Evolutionary conservation across 2,329 filamentous ascomycete genomes (phyloP), one percentile per base, ranked within the genome.

Genomic region (Aspergillus latus): DNA sequence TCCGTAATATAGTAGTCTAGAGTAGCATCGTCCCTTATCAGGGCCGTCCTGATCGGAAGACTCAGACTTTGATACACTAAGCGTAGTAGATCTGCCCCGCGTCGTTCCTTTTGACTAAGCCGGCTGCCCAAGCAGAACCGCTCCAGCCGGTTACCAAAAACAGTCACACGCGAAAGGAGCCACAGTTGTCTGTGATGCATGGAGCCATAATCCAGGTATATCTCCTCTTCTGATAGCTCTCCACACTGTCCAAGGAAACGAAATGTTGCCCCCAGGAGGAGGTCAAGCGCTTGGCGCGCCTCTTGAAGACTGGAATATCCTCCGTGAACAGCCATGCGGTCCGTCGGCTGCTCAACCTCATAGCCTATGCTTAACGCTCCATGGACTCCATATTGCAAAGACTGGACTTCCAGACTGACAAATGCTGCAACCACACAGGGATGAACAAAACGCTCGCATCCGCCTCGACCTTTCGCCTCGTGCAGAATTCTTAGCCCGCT

Each of bases 81-180:
- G 28, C 49, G 50, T 5, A 66, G 51, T 5, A 66, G 13, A 26
- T 59, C 58, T 3, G 58, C 51, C 7, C 58, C 58, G 15, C 61
- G 51, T 40, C 52, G 39, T 9, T 56, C 52, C 44, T 58, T 59
- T 2, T 8, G 34, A 13, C 28, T 49, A 13, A 54, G 10, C 0
- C 4, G 16, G 6, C 34, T 39, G 10, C 9, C 7, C 6, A 15
- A n/a, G 30, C 30, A 48, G 13, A 52, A 52, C 13, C 8, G 28
- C 11, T 52, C 15, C n/a, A 56, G 52, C 28, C 34, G 13, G 11
- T 11, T 9, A 2, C 16, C n/a, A 9, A 49, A 58, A 2, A 10
- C 5, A 4, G 28, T 29, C 5, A 51, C 11, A 4, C 32, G 36
- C 1, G 36, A 37, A 16, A 44, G 13, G 5, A 55, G 43, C 8